These are phyloP conservation scores for Sphaerulina populicola DNA, from an alignment of 2,329 filamentous ascomycete species.

Conservation along the genomic window DNA sequence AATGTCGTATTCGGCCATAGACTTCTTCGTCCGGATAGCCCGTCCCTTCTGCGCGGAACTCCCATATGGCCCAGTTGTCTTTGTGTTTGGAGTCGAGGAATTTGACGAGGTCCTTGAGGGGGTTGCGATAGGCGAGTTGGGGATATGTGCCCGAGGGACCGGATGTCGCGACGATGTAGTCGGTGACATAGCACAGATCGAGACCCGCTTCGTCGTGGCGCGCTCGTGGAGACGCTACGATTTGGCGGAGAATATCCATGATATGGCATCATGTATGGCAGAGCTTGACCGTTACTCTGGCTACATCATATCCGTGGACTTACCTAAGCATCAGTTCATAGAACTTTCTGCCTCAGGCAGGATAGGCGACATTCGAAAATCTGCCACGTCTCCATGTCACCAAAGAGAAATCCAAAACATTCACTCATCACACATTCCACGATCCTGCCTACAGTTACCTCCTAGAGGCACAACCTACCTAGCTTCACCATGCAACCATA, in stretches of 20 bases:
- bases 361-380: neutral
- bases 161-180: conserved; percentile 68
- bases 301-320: too few relatives aligned
- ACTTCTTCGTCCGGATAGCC: conserved; percentile 90
- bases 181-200: conserved; percentile 91
- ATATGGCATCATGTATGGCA: neutral
- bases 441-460: neutral
- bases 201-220: conserved; percentile 80
- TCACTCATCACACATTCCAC: neutral
- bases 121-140: conserved; percentile 86
- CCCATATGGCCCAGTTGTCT: conserved; percentile 87
- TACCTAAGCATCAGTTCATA: too few relatives aligned
- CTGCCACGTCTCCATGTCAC: conserved; percentile 3
- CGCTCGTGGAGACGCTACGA: conserved; percentile 78
- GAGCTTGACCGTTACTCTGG: too few relatives aligned
- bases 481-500: conserved; percentile 1
- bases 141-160: conserved; percentile 85
- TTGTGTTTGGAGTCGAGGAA: conserved; percentile 83
- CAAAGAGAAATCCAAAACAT: neutral
- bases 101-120: conserved; percentile 73
- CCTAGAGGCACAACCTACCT: too few relatives aligned
- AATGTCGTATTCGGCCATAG: conserved; percentile 76
- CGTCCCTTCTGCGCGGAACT: conserved; percentile 92
- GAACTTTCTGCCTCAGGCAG: neutral
- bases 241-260: conserved; percentile 62